Base-by-base conservation (phyloP, 1,139 yeast species). In the Chernovozyma sophiae-reginae region DNA sequence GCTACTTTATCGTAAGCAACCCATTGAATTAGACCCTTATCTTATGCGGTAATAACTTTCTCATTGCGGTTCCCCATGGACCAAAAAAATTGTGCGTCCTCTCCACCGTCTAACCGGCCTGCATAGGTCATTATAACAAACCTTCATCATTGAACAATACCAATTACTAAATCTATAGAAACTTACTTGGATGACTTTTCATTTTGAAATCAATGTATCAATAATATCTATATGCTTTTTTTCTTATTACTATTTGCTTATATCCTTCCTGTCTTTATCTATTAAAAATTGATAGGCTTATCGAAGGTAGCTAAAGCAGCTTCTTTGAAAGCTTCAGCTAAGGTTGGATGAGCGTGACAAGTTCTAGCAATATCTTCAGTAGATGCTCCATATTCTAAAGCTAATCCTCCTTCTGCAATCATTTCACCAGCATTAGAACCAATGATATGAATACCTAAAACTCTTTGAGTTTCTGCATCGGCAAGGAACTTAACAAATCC, bases 361-460 rank as follows among this genome's bases (percentile, higher is more conserved):
- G 90, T 86, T 72, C 97, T 84, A 45, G 97, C 95, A 57, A 94
- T 76, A 60, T 94, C 99, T 71, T 94, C 99, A 40, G 97, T 86
- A 35, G 95, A 82, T 38, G 98, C 99, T 66, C 99, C 99, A 68
- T 94, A 94, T 72, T 94, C 99, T 50, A 94, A 68, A 36, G 99
- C 99, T 60, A 94, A 77, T 49, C 95, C 96, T 45, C 90, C 97
- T 72, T 94, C 98, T 49, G 96, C 97, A 61, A 94, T 92, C 96
- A 94, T 87, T 75, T 94, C 99, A 69, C 99, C 98, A 42, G 99
- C 99, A 58, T 86, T 87, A 52, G 98, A 86, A 53, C 98, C 98
- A 52, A 90, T 83, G 62, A 94, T 92, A 72, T 94, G 99, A 46
- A 86, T 92, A 64, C 98, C 99, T 52, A 94, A 74, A 31, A 94